Evolutionary conservation across 2,329 filamentous ascomycete genomes (phyloP).

Genomic region (Venturiaceae sp.): DNA sequence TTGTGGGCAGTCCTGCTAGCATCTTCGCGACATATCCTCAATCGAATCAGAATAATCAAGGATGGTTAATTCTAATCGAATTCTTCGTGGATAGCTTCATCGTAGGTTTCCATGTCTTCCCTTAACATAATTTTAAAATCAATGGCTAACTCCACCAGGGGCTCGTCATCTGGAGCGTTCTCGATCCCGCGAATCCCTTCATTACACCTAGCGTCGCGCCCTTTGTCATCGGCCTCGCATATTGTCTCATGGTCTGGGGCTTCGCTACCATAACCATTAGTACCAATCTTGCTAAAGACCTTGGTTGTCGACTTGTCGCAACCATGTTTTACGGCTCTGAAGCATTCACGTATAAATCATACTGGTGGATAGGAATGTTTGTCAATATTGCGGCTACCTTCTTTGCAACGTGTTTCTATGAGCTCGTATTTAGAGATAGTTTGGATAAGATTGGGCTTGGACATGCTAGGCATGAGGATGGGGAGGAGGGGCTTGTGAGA

Average conservation of each 20-base stretch:
- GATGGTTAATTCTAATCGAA: constrained; percentile 48
- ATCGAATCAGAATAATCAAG: constrained; percentile 39
- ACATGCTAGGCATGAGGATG: constrained; percentile 39
- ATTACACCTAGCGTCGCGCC: constrained; percentile 37
- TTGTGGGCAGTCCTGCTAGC: constrained; percentile 41
- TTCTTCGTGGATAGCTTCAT: constrained; percentile 51
- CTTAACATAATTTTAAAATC: neutral
- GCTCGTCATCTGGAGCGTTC: constrained; percentile 46
- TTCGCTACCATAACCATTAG: constrained; percentile 45
- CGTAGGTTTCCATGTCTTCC: constrained; percentile 13
- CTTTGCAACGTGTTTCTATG: constrained; percentile 45
- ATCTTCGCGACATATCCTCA: constrained; percentile 46
- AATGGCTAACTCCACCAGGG: constrained; percentile 19
- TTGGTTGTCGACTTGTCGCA: constrained; percentile 50
- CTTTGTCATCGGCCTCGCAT: constrained; percentile 47
- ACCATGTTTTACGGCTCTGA: constrained; percentile 48
- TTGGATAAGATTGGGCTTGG: constrained; percentile 41
- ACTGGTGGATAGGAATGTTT: constrained; percentile 44
- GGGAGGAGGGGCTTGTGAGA: constrained; percentile 39
- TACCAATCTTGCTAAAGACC: constrained; percentile 48
- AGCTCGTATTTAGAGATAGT: constrained; percentile 44
- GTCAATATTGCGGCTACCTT: constrained; percentile 49
- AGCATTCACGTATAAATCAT: constrained; percentile 36
- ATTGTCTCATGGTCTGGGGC: constrained; percentile 44
- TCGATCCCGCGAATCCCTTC: constrained; percentile 51